A percentile compares a stretch with the other conserved stretches of the same genome.
Conservation (phyloP, 2,329 filamentous ascomycete genomes). For the Xylaria sp. region DNA sequence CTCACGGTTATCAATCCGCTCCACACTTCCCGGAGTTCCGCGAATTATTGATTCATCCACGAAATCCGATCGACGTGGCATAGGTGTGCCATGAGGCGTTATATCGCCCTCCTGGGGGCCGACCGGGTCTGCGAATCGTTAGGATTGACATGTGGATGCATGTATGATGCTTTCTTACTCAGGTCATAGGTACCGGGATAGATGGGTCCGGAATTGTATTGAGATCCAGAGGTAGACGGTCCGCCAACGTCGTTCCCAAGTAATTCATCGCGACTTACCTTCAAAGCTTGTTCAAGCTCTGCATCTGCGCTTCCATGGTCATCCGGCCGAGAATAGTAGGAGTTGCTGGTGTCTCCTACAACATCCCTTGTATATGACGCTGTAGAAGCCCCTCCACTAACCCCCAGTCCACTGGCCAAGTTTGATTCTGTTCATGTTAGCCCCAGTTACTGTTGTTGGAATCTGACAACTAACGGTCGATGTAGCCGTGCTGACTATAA, state of each 20-base stretch:
- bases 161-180: slow-evolving; percentile 36
- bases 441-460: neutral
- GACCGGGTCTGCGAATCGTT: slow-evolving; percentile 34
- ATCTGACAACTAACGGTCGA: slow-evolving; percentile 25
- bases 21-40: slow-evolving; percentile 44
- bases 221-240: slow-evolving; percentile 40
- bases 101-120: slow-evolving; percentile 32
- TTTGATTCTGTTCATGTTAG: slow-evolving; percentile 24
- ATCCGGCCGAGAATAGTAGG: slow-evolving; percentile 35
- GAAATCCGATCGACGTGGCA: slow-evolving; percentile 24
- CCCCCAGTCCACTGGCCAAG: neutral
- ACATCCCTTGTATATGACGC: neutral
- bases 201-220: slow-evolving; percentile 36
- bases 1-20: slow-evolving; percentile 44
- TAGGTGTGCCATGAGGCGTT: slow-evolving; percentile 40
- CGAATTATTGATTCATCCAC: slow-evolving; percentile 40
- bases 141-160: slow-evolving; percentile 1
- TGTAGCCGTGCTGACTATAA: slow-evolving; percentile 32
- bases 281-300: slow-evolving; percentile 43
- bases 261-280: slow-evolving; percentile 37
- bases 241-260: slow-evolving; percentile 40
- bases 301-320: slow-evolving; percentile 32
- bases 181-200: slow-evolving; percentile 43
- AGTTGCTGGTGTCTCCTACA: slow-evolving; percentile 4
- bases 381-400: slow-evolving; percentile 1